Percentiles rank a stretch among this genome's conserved stretches.
Conservation (phyloP, 1,139 yeast genomes). For the Yamadazyma kanchanaburiensis region DNA sequence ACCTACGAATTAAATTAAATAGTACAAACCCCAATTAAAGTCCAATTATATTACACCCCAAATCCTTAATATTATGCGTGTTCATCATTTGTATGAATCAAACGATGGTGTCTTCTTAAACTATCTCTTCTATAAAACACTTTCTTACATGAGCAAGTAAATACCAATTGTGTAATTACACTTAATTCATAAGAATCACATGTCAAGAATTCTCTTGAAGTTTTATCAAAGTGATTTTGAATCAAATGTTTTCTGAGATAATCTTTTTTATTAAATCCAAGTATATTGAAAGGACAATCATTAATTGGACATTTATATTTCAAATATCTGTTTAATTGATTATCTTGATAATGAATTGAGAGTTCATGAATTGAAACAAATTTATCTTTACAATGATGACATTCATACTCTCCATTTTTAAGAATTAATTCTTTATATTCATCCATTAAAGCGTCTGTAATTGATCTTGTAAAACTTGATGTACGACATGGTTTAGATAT, state of each 20-base stretch:
- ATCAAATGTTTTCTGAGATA: slow-evolving; percentile 58
- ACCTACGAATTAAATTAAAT: no score
- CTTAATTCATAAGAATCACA: slow-evolving; percentile 8
- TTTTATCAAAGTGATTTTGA: slow-evolving; percentile 40
- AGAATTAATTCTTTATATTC: no score
- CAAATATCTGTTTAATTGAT: slow-evolving; percentile 7
- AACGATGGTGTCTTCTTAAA: slow-evolving; percentile 45
- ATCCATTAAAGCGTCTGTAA: not conserved
- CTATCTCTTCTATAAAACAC: slow-evolving; percentile 55
- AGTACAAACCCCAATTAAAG: no score
- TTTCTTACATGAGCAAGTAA: slow-evolving; percentile 35
- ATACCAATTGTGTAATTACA: slow-evolving; percentile 8
- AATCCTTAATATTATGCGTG: no score
- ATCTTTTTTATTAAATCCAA: slow-evolving; percentile 56
- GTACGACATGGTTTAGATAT: not conserved
- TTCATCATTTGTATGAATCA: no score
- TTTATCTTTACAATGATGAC: slow-evolving; percentile 10
- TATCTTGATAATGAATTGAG: slow-evolving; percentile 11
- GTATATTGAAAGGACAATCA: slow-evolving; percentile 56
- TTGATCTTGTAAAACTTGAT: not conserved
- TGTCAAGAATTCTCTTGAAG: not conserved
- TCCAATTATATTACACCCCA: no score
- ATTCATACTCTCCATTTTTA: no score
- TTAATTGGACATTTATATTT: slow-evolving; percentile 40
- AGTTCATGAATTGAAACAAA: slow-evolving; percentile 5